phyloP scores from a whole-genome alignment of 441 rosid genomes.

The Eruca vesicaria region DNA sequence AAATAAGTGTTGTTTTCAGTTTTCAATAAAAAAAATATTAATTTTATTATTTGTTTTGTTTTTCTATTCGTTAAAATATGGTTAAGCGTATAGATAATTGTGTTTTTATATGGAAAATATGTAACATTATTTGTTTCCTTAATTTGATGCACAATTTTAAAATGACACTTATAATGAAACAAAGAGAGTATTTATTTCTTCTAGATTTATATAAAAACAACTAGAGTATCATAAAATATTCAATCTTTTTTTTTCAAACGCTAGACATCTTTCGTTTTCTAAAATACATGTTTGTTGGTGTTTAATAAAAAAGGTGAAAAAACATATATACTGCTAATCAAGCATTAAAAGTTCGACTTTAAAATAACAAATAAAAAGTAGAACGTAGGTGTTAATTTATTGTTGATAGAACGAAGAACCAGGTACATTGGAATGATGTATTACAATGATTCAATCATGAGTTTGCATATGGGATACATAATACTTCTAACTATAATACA shows the following conservation, averaged over 20 bases:
- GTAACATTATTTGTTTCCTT: too few relatives aligned
- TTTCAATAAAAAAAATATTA: too few relatives aligned
- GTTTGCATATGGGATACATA: constrained; percentile 6
- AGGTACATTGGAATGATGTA: constrained; percentile 13
- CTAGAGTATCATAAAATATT: neutral
- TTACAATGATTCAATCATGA: constrained; percentile 26
- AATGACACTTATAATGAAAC: too few relatives aligned
- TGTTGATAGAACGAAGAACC: neutral
- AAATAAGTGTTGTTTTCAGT: too few relatives aligned
- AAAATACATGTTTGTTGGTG: neutral
- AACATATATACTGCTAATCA: neutral
- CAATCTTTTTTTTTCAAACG: neutral
- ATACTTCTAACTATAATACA: constrained; percentile 20
- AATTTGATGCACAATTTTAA: too few relatives aligned
- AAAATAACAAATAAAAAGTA: neutral
- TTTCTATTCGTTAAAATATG: too few relatives aligned
- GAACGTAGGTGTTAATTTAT: neutral
- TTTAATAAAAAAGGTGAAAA: neutral
- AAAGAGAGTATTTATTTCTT: too few relatives aligned
- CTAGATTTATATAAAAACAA: neutral
- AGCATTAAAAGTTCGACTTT: constrained; percentile 2
- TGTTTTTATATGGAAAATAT: too few relatives aligned
- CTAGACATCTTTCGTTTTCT: neutral
- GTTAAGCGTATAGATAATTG: too few relatives aligned
- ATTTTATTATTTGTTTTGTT: too few relatives aligned